Conservation (phyloP, 2,329 filamentous ascomycete species). For the Exophiala dermatitidis region DNA sequence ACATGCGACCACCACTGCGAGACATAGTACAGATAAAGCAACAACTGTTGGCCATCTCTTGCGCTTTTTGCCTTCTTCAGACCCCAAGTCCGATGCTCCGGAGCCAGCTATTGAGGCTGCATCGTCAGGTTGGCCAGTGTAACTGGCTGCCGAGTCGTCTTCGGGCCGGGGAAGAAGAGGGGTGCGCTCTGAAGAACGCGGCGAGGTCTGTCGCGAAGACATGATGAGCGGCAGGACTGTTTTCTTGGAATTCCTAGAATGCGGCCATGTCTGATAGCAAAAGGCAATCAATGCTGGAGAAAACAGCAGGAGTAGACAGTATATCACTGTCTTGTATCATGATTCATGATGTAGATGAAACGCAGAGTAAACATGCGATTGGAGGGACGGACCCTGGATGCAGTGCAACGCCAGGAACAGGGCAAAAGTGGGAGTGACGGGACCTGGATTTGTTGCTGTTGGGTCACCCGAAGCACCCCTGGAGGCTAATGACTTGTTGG, state of each 20-base stretch:
- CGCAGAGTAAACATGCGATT: neutral
- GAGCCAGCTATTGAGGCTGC: conserved; percentile 22
- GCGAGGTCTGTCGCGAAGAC: conserved; percentile 28
- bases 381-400: neutral
- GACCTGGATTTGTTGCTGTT: neutral
- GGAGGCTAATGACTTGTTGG: neutral
- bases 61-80: conserved; percentile 26
- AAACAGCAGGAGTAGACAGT: neutral
- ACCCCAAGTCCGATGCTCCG: conserved; percentile 10
- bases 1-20: conserved; percentile 59
- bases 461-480: neutral
- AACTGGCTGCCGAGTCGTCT: conserved; percentile 30
- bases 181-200: conserved; percentile 38
- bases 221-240: conserved; percentile 15
- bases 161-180: conserved; percentile 36
- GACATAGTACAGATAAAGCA: conserved; percentile 60
- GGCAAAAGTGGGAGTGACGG: neutral
- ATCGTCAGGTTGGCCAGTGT: conserved; percentile 20
- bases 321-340: conserved; percentile 1
- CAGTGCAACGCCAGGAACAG: neutral
- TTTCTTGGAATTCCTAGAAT: neutral
- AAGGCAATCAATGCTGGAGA: neutral
- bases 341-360: conserved; percentile 4
- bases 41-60: conserved; percentile 71
- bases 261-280: neutral